Conservation (phyloP, 2,329 filamentous ascomycete genomes). For the Phialophora expanda region DNA sequence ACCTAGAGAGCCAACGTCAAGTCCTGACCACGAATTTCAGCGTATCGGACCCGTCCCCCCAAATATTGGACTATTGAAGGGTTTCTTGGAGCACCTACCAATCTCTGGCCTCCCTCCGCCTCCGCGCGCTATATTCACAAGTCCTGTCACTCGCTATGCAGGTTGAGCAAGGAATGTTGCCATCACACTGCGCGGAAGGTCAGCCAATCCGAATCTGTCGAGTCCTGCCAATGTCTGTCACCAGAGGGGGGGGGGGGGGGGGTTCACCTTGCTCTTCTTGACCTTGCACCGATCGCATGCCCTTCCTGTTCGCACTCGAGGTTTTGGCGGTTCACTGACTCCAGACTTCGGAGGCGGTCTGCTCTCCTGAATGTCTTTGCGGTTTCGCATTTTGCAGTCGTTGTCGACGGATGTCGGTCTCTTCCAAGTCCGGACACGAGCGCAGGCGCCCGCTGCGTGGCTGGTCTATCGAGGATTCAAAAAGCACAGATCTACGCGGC, state of each 20-base stretch:
- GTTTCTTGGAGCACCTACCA: constrained; percentile 24
- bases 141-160: constrained; percentile 30
- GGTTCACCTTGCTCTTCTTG: constrained; percentile 33
- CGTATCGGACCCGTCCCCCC: background rate
- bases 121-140: constrained; percentile 33
- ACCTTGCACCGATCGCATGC: constrained; percentile 36
- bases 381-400: constrained; percentile 20
- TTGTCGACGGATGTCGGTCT: background rate
- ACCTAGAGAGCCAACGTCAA: constrained; percentile 22
- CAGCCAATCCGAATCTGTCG: constrained; percentile 6
- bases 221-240: background rate
- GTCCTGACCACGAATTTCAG: background rate
- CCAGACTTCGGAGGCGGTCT: constrained; percentile 14
- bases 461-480: background rate
- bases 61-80: background rate
- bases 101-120: constrained; percentile 34
- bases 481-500: background rate
- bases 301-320: constrained; percentile 28
- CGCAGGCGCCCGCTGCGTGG: background rate
- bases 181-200: constrained; percentile 28
- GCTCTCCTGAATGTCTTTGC: constrained; percentile 24
- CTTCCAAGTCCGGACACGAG: background rate
- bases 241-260: background rate
- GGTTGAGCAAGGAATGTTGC: constrained; percentile 30
- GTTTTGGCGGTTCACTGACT: constrained; percentile 16